phyloP scores from a whole-genome alignment of 75 land plant genomes.

The Ceratopteris richardii region DNA sequence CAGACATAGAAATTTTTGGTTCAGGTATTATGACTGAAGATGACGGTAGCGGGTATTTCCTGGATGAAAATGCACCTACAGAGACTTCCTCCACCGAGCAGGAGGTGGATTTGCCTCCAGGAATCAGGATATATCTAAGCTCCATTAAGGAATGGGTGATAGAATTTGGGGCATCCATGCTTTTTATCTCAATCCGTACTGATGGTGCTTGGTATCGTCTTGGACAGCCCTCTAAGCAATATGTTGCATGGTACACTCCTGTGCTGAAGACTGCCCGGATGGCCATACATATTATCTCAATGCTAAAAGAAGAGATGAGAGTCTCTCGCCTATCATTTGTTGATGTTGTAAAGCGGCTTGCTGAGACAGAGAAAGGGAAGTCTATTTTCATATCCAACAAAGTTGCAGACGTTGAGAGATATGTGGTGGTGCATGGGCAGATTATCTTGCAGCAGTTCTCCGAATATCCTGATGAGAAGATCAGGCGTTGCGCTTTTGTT shows the following conservation, averaged over 20 bases:
- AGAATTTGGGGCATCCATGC: conserved; percentile 79
- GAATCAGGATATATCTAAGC: conserved; percentile 79
- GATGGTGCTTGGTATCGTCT: conserved; percentile 91
- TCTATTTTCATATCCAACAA: conserved; percentile 55
- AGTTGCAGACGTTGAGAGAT: conserved; percentile 62
- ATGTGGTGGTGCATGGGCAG: conserved; percentile 90
- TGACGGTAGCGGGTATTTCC: conserved; percentile 75
- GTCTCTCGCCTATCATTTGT: conserved; percentile 69
- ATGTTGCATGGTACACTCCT: conserved; percentile 80
- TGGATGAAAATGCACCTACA: conserved; percentile 28
- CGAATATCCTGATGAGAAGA: conserved; percentile 75
- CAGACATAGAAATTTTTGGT: conserved; percentile 80
- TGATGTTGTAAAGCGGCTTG: conserved; percentile 61
- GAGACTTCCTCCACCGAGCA: conserved; percentile 23
- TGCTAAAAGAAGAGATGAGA: conserved; percentile 73
- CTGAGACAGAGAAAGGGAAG: conserved; percentile 40
- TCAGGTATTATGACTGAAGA: conserved; percentile 81
- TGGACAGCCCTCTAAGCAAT: conserved; percentile 86
- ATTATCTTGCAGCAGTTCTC: conserved; percentile 84
- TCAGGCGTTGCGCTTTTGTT: conserved; percentile 62
- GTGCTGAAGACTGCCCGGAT: conserved; percentile 80
- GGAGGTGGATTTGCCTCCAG: conserved; percentile 22
- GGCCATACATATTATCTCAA: conserved; percentile 64
- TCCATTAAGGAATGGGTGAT: conserved; percentile 97
- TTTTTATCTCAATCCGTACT: conserved; percentile 72